Conservation (phyloP, 2,329 filamentous ascomycete species). For the Aspergillus bombycis region DNA sequence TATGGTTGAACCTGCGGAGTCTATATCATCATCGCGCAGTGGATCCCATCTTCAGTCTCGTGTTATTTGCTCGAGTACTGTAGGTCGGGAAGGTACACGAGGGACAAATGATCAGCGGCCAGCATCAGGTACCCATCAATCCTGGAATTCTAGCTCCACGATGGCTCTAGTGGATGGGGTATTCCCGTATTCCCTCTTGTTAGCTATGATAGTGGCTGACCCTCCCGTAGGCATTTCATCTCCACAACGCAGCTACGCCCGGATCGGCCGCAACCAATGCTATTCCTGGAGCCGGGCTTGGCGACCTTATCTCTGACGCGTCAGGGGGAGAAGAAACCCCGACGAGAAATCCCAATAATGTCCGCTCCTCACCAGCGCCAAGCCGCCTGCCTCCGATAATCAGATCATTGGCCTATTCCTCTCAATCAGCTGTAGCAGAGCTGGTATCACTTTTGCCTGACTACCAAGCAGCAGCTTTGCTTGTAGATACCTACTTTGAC, state of each 20-base stretch:
- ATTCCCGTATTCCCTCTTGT: background rate
- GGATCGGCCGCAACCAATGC: slow-evolving; percentile 16
- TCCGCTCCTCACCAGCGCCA: background rate
- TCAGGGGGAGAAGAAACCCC: background rate
- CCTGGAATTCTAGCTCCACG: slow-evolving; percentile 26
- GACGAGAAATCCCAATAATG: background rate
- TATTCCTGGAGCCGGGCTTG: slow-evolving; percentile 19
- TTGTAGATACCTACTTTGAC: slow-evolving; percentile 44
- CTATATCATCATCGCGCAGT: background rate
- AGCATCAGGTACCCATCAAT: background rate
- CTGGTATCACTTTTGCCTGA: slow-evolving; percentile 25
- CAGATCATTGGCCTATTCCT: background rate
- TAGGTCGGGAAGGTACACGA: background rate
- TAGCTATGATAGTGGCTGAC: background rate
- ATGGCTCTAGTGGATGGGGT: slow-evolving; percentile 26
- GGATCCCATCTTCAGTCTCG: background rate
- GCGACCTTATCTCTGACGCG: background rate
- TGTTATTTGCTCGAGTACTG: background rate
- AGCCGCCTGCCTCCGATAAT: background rate
- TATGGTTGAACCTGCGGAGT: background rate
- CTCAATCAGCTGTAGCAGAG: slow-evolving; percentile 11
- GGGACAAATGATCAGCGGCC: background rate
- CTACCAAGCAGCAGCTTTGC: slow-evolving; percentile 24
- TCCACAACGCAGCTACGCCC: slow-evolving; percentile 18
- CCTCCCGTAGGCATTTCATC: slow-evolving; percentile 16